phyloP scores from a whole-genome alignment of 2,329 filamentous ascomycete genomes.

The Paramyrothecium sp. region DNA sequence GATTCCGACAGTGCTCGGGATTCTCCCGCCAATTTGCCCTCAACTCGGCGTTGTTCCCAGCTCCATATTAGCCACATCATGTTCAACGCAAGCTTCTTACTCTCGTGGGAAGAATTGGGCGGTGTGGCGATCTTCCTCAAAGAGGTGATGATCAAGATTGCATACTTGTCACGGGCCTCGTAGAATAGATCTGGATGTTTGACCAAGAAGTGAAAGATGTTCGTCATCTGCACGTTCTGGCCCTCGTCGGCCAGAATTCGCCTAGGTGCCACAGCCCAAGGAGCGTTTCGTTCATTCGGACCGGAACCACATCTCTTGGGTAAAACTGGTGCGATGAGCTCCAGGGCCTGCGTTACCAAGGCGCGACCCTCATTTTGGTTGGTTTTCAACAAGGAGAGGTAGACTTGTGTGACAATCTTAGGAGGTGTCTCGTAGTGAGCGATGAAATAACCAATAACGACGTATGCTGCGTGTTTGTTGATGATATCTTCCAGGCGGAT shows the following conservation, averaged over 20 bases:
- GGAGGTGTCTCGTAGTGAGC: conserved; percentile 93
- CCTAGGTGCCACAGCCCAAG: conserved; percentile 88
- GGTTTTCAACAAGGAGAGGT: conserved; percentile 84
- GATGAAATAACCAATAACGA: conserved; percentile 96
- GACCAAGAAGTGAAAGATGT: conserved; percentile 96
- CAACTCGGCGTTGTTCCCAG: conserved; percentile 85
- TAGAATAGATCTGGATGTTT: conserved; percentile 92
- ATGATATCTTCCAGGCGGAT: conserved; percentile 98
- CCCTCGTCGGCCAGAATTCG: conserved; percentile 92
- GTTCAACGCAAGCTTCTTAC: conserved; percentile 85
- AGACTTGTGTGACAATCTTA: conserved; percentile 95
- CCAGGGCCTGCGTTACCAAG: conserved; percentile 89
- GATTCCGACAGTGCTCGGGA: conserved; percentile 58
- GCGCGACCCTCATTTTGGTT: conserved; percentile 94
- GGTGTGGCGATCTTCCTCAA: conserved; percentile 83
- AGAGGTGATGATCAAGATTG: conserved; percentile 83
- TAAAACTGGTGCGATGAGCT: conserved; percentile 91
- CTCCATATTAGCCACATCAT: conserved; percentile 88
- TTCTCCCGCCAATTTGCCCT: conserved; percentile 44
- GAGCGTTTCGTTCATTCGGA: conserved; percentile 69
- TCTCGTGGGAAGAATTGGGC: conserved; percentile 84
- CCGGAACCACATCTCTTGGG: conserved; percentile 75
- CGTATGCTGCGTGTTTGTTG: conserved; percentile 98
- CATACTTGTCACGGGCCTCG: conserved; percentile 88
- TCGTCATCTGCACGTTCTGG: conserved; percentile 91